Evolutionary conservation across 2,329 filamentous ascomycete species (phyloP).

Genomic region (Colletotrichum truncatum): DNA sequence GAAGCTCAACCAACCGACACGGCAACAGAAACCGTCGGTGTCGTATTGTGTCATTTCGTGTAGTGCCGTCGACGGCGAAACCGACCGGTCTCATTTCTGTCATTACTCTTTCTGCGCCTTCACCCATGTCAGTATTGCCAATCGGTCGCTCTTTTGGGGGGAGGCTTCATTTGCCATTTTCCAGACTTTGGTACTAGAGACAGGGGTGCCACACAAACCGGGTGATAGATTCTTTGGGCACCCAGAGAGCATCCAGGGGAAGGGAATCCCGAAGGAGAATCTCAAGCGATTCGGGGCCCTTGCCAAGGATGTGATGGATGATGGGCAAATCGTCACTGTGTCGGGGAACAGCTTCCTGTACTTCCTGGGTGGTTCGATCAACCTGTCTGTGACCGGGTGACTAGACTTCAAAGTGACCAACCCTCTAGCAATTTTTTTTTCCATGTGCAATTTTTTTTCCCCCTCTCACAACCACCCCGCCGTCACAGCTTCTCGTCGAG

Average conservation of each 20-base stretch:
- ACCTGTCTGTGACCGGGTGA: background rate
- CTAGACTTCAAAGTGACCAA: background rate
- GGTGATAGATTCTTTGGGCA: background rate
- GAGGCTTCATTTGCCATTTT: conserved; percentile 22
- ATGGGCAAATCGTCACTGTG: background rate
- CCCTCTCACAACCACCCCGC: background rate
- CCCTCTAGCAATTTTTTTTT: background rate
- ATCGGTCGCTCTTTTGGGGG: background rate
- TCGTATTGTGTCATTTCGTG: conserved; percentile 27
- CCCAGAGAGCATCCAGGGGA: no score
- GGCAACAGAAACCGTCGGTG: background rate
- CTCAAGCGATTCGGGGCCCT: background rate
- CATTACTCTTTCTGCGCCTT: conserved; percentile 1
- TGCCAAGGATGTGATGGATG: conserved; percentile 13
- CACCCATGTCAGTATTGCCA: conserved; percentile 20
- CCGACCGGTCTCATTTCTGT: conserved; percentile 1
- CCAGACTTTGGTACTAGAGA: conserved; percentile 1
- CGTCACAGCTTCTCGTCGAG: background rate
- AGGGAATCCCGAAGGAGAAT: no score
- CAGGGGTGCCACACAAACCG: background rate
- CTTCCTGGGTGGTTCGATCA: background rate
- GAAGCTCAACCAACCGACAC: background rate
- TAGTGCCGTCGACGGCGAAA: conserved; percentile 9
- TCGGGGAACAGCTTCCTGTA: background rate
- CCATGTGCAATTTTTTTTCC: no score